Evolutionary conservation across 2,329 filamentous ascomycete genomes (phyloP), one percentile per base, ranked within the genome.

Genomic region (Hypoxylon rubiginosum): DNA sequence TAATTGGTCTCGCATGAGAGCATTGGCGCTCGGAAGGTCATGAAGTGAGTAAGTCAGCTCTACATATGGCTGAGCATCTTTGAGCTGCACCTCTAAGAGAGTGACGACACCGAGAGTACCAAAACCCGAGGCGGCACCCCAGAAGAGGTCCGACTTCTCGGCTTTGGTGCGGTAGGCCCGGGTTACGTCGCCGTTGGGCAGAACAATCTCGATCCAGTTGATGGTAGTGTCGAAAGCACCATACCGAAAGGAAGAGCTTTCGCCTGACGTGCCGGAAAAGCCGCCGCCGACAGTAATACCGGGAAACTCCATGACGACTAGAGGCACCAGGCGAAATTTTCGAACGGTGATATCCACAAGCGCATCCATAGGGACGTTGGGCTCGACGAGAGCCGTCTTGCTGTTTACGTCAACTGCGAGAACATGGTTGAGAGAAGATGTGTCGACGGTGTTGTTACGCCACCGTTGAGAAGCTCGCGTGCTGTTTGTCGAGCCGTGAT

Each of bases 401-500:
- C 75, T 76, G 1, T 78, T 71, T 0, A 71, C 76, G 73, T 93
- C 85, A 50, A 94, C 80, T 8, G 82, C 78, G 9, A 94, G 80
- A 15, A 94, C 86, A 76, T 86, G 84, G 68, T 82, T 84, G 10
- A 94, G 84, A 3, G 76, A 74, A 77, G 88, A 90, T 36, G 90
- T 93, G 76, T 93, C 90, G 58, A 94, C 82, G 9, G 88, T 86
- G 71, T 86, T 86, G 74, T 84, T 82, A 10, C 77, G 74, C 48
- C 77, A 78, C 26, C 83, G 82, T 19, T 81, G 79, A 7, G 83
- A 83, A 21, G 85, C 84, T 6, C 92, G 88, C 39, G 92, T 94
- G 77, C 88, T 92, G 80, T 92, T 93, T 26, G 91, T 93, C 0
- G 90, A 88, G 66, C 92, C 92, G 79, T 94, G 91, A 71, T 89